Evolutionary conservation across 768 basidiomycete species (phyloP).

Genomic region (Russula olivacea): DNA sequence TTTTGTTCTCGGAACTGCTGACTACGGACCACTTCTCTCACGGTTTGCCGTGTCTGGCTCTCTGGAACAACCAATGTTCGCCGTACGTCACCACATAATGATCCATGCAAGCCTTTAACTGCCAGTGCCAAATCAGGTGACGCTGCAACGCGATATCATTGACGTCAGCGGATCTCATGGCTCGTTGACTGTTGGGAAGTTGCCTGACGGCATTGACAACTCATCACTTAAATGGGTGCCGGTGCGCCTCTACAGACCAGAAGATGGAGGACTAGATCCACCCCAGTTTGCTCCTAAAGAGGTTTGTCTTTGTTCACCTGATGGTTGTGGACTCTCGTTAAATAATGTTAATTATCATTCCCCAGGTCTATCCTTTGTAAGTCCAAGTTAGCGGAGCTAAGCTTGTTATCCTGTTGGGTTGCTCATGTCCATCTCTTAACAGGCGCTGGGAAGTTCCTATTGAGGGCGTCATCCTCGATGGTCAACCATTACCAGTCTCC

Average conservation of each 20-base stretch:
- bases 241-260: slow-evolving; percentile 47
- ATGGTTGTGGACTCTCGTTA: not conserved
- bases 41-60: slow-evolving; percentile 33
- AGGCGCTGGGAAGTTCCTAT: slow-evolving; percentile 60
- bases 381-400: not conserved
- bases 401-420: not conserved
- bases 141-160: slow-evolving; percentile 64
- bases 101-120: not conserved
- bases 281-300: slow-evolving; percentile 55
- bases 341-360: slow-evolving; percentile 25
- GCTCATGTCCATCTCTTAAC: not conserved
- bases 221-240: slow-evolving; percentile 60
- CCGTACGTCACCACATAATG: slow-evolving; percentile 30
- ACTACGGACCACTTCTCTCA: slow-evolving; percentile 33
- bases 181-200: slow-evolving; percentile 56
- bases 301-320: slow-evolving; percentile 33
- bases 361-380: slow-evolving; percentile 24
- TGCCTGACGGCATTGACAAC: slow-evolving; percentile 47
- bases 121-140: slow-evolving; percentile 20
- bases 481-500: slow-evolving; percentile 51
- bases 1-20: slow-evolving; percentile 12
- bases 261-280: slow-evolving; percentile 49
- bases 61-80: slow-evolving; percentile 41
- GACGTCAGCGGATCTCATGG: slow-evolving; percentile 65
- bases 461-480: slow-evolving; percentile 68